Percentiles rank a stretch among this genome's conserved stretches.
Conservation (phyloP, 2,329 filamentous ascomycete species). For the Geoglossum cookeanum region DNA sequence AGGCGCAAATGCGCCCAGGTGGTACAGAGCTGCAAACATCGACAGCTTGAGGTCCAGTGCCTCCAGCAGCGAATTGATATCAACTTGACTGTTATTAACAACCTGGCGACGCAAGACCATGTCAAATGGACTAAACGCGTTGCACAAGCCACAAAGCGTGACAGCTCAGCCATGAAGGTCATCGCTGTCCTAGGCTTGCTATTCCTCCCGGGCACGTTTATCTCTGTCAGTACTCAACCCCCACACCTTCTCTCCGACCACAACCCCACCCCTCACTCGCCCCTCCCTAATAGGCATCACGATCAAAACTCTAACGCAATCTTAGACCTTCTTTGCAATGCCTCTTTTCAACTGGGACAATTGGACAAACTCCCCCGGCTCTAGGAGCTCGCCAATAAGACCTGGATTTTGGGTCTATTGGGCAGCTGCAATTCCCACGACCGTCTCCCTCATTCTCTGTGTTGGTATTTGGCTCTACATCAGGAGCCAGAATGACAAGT, state of each 20-base stretch:
- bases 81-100: background rate
- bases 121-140: background rate
- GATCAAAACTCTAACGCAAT: background rate
- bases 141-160: background rate
- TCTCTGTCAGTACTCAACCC: background rate
- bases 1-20: background rate
- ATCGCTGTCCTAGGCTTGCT: background rate
- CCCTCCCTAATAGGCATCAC: background rate
- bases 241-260: background rate
- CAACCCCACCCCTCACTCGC: background rate
- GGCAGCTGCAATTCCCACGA: background rate
- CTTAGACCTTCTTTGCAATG: background rate
- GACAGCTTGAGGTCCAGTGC: background rate
- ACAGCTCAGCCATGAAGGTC: background rate
- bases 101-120: background rate
- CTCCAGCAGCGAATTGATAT: background rate
- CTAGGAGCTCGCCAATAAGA: background rate
- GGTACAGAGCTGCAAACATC: background rate
- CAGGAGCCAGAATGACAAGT: background rate
- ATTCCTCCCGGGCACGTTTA: background rate
- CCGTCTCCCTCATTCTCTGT: background rate
- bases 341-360: background rate
- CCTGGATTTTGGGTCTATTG: background rate
- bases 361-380: background rate
- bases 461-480: background rate